phyloP scores from a whole-genome alignment of 768 basidiomycete species.

The Trametes meyenii region DNA sequence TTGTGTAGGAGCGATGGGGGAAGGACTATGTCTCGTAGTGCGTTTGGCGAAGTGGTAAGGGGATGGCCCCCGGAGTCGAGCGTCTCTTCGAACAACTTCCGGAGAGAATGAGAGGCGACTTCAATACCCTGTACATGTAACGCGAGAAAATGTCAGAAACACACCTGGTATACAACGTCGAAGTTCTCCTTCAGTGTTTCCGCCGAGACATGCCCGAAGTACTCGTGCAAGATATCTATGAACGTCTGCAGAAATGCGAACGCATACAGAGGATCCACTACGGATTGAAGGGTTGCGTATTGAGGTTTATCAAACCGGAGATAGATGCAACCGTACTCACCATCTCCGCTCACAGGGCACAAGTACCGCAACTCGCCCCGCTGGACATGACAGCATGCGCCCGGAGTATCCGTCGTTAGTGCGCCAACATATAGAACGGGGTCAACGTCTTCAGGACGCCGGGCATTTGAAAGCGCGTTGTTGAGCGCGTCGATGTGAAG shows the following conservation, averaged over 20 bases:
- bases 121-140: neutral
- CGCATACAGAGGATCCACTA: slow-evolving; percentile 88
- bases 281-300: neutral
- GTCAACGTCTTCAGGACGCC: slow-evolving; percentile 60
- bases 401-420: slow-evolving; percentile 44
- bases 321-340: slow-evolving; percentile 48
- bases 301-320: neutral
- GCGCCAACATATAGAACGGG: slow-evolving; percentile 71
- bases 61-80: slow-evolving; percentile 92
- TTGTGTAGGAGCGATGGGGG: slow-evolving; percentile 78
- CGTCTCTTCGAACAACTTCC: slow-evolving; percentile 91
- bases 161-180: slow-evolving; percentile 91
- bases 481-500: slow-evolving; percentile 87
- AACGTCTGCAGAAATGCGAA: slow-evolving; percentile 90
- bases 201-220: slow-evolving; percentile 84
- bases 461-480: slow-evolving; percentile 62
- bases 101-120: no score
- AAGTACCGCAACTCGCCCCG: slow-evolving; percentile 76
- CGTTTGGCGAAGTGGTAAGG: slow-evolving; percentile 86
- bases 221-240: slow-evolving; percentile 79
- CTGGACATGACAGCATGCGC: slow-evolving; percentile 83
- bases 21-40: slow-evolving; percentile 90
- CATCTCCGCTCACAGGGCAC: slow-evolving; percentile 81
- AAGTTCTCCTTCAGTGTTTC: slow-evolving; percentile 87
- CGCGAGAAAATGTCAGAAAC: slow-evolving; percentile 18